These are phyloP conservation scores for Saxophila tyrrhenica DNA, from an alignment of 495 filamentous ascomycete genomes.

Conservation along the genomic window DNA sequence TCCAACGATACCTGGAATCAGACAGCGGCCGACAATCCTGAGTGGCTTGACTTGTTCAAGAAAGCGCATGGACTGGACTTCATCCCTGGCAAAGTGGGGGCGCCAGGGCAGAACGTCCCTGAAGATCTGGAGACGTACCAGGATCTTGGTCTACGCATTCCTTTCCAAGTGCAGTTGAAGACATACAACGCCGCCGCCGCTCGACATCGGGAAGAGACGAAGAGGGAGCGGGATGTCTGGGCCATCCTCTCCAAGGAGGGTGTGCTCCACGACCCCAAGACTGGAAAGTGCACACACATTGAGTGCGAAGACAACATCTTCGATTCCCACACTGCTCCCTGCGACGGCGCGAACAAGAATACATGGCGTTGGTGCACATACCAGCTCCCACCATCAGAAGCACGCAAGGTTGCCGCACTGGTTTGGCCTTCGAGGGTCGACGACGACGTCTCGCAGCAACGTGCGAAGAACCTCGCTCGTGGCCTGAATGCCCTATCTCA, in stretches of 20 bases:
- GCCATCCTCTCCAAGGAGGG: background rate
- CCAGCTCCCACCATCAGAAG: background rate
- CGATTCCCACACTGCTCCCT: background rate
- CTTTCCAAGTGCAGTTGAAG: constrained; percentile 21
- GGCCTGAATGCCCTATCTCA: background rate
- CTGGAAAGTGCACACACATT: background rate
- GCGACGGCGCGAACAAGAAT: background rate
- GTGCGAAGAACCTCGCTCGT: background rate
- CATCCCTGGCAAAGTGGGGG: constrained; percentile 11
- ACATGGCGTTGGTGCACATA: background rate
- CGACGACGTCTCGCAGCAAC: background rate
- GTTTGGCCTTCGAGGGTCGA: background rate
- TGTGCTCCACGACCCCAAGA: background rate
- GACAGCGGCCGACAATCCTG: constrained; percentile 33
- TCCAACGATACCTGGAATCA: constrained; percentile 32
- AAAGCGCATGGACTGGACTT: constrained; percentile 22
- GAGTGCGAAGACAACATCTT: constrained; percentile 1
- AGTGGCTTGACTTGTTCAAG: constrained; percentile 34
- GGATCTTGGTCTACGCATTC: constrained; percentile 19
- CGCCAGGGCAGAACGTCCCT: constrained; percentile 6
- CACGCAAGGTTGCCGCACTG: background rate
- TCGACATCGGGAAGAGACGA: background rate
- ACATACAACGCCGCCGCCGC: constrained; percentile 9
- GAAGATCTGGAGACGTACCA: constrained; percentile 18
- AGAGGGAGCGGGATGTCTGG: background rate